These are phyloP conservation scores for Wickerhamomyces kurtzmanii DNA, from an alignment of 805 yeast species.

Conservation along the genomic window DNA sequence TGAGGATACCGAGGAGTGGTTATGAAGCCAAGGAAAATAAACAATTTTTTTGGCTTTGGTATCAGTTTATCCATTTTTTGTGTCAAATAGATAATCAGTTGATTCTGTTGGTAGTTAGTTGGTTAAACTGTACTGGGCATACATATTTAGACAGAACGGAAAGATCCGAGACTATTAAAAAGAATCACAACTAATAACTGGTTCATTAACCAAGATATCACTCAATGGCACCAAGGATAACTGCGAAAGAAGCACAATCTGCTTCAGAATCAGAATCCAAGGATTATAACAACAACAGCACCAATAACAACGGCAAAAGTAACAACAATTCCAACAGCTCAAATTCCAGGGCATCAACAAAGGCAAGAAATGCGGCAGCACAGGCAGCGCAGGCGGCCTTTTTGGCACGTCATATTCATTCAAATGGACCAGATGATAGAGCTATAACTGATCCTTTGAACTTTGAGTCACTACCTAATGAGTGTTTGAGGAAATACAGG, in stretches of 20 bases:
- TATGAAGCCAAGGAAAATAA: too few relatives aligned
- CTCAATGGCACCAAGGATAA: slow-evolving; percentile 16
- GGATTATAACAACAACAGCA: slow-evolving; percentile 1
- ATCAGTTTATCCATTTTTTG: too few relatives aligned
- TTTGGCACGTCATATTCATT: slow-evolving; percentile 56
- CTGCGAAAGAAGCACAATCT: slow-evolving; percentile 14
- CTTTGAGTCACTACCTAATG: slow-evolving; percentile 53
- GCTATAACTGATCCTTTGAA: slow-evolving; percentile 52
- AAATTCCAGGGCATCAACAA: slow-evolving; percentile 36
- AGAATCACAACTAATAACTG: too few relatives aligned
- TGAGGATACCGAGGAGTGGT: too few relatives aligned
- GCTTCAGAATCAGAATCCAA: slow-evolving; percentile 14
- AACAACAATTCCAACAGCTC: slow-evolving; percentile 3
- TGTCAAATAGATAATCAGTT: too few relatives aligned
- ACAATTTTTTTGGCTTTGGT: too few relatives aligned
- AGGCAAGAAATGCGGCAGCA: slow-evolving; percentile 49
- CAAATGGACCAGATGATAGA: slow-evolving; percentile 60
- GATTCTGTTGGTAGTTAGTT: too few relatives aligned
- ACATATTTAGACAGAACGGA: too few relatives aligned
- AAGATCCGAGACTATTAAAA: too few relatives aligned
- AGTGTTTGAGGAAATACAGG: slow-evolving; percentile 61
- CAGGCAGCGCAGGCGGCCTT: slow-evolving; percentile 65
- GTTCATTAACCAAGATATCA: too few relatives aligned
- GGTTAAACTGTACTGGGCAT: too few relatives aligned
- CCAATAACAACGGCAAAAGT: slow-evolving; percentile 2